Evolutionary conservation across 129 eudicot species (phyloP).

Genomic region (Helianthus tuberosus): DNA sequence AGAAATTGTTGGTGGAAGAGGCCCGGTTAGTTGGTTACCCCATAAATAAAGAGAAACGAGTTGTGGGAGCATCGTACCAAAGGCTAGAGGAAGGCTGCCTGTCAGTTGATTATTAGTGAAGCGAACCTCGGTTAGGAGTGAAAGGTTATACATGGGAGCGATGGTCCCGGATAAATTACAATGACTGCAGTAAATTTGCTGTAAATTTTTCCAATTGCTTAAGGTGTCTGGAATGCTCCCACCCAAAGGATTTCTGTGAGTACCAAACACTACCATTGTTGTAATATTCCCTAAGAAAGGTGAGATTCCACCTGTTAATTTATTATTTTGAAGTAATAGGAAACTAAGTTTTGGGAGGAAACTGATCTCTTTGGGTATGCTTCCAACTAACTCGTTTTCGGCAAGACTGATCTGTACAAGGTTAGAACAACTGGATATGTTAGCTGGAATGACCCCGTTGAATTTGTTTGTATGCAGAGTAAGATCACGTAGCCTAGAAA

Average conservation of each 20-base stretch:
- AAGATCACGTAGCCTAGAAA: neutral
- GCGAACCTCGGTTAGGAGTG: neutral
- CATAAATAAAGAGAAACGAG: neutral
- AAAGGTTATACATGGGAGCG: neutral
- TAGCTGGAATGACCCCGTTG: neutral
- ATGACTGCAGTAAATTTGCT: neutral
- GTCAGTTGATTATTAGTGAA: neutral
- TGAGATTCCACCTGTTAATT: neutral
- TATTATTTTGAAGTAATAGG: neutral
- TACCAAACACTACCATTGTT: neutral
- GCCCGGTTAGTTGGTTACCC: neutral
- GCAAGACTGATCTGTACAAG: neutral
- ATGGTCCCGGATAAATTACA: neutral
- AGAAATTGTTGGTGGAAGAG: neutral
- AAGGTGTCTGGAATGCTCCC: slow-evolving; percentile 8
- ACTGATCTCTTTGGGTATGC: neutral
- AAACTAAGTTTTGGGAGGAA: neutral
- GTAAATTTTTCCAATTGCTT: neutral
- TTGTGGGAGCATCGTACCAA: neutral
- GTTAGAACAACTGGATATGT: neutral
- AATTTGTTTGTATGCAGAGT: neutral
- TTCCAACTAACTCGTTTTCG: neutral
- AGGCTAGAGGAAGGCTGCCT: neutral
- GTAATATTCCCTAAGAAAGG: slow-evolving; percentile 8
- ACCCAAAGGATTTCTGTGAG: neutral